Percentiles rank a stretch among this genome's conserved stretches.
Conservation (phyloP, 495 filamentous ascomycete genomes). For the Aspergillus ellipticus region DNA sequence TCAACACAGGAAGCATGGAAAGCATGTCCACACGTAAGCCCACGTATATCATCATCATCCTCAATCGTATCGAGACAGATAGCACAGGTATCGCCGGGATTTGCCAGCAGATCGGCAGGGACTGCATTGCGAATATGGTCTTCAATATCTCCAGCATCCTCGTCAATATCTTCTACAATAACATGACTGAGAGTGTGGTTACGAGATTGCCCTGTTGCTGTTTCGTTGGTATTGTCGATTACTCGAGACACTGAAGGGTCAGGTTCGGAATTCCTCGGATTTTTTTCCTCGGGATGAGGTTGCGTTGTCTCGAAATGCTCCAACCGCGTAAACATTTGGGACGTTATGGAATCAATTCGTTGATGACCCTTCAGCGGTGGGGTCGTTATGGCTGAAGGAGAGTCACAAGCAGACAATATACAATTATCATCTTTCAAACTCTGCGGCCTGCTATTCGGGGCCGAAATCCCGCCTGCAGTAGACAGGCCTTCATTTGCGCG, state of each 20-base stretch:
- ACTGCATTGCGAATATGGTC: slow-evolving; percentile 81
- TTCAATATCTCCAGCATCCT: slow-evolving; percentile 74
- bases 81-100: slow-evolving; percentile 91
- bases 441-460: slow-evolving; percentile 46
- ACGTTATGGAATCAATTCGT: slow-evolving; percentile 13
- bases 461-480: slow-evolving; percentile 78
- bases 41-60: slow-evolving; percentile 92
- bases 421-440: slow-evolving; percentile 22
- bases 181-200: not conserved
- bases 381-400: slow-evolving; percentile 10
- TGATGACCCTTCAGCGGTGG: slow-evolving; percentile 18
- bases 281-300: slow-evolving; percentile 21
- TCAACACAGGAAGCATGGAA: slow-evolving; percentile 96
- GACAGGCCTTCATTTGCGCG: slow-evolving; percentile 81
- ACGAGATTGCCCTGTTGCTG: not conserved
- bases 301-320: slow-evolving; percentile 5
- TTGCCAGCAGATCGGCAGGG: slow-evolving; percentile 74
- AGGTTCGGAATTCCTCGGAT: slow-evolving; percentile 1
- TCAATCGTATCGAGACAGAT: slow-evolving; percentile 94
- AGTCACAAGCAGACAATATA: slow-evolving; percentile 8
- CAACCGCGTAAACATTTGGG: slow-evolving; percentile 14
- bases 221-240: not conserved
- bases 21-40: slow-evolving; percentile 91
- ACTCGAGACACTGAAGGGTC: not conserved
- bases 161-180: slow-evolving; percentile 10